Evolutionary conservation across 148 eudicot species (phyloP), one percentile per base, ranked within the genome.

Genomic region (Silene latifolia): DNA sequence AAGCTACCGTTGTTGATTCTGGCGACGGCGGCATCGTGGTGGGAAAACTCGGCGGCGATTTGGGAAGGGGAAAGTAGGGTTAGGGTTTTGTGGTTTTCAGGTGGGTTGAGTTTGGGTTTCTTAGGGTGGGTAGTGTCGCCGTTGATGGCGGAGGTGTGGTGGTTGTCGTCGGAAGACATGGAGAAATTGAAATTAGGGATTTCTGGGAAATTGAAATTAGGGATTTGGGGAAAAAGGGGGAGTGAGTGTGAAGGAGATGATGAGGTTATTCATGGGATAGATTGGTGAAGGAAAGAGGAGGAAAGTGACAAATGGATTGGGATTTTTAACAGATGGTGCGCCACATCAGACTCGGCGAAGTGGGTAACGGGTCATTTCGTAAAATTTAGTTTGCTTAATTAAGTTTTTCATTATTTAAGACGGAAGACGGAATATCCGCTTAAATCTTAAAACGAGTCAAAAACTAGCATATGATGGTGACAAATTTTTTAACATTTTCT

Each of bases 1-100:
- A 94, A 94, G 76, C 97, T 91, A 59, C 98, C 98, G 79, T 94
- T 94, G 82, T 91, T 94, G 78, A 94, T 86, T 14, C 98, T 90
- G 4, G 98, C 90, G 17, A 84, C 72, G 64, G 83, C 15, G 3
- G 79, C 65, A 77, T 90, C 87, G 78, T 91, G 98, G 86, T 94
- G 98, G 65, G 87, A 35, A 84, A 94, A 91, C 29, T 94, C 97
- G 19, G 75, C 17, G 15, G 10, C 80, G 83, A 90, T 61, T 8
- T 93, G 88, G 11, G 83, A 57, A 0, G 73, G 54, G 39, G 92
- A 79, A 19, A 86, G 85, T 21, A 66, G 73, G 80, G 83, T 75
- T 83, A 32, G 62, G 69, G 72, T 63, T 44, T 78, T 12, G 76
- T 47, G 48, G 21, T 63, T 23, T 24, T 60, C 25, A 39, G 72